Evolutionary conservation across 2,329 filamentous ascomycete genomes (phyloP), one percentile per base, ranked within the genome.

Genomic region (Penicillium sp.): DNA sequence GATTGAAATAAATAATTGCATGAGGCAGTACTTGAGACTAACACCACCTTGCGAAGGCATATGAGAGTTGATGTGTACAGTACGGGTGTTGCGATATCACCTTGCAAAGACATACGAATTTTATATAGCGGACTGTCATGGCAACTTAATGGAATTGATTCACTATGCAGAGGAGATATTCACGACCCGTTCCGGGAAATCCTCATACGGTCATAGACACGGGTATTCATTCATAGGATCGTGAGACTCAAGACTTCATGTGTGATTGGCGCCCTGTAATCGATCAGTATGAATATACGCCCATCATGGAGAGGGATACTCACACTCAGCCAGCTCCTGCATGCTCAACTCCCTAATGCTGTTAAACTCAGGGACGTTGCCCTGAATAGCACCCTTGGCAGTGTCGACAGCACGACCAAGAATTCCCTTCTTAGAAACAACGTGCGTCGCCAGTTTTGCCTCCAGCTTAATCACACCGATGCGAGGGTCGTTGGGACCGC

Each of bases 381-480:
- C 88, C 1, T 82, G 88, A 1, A 88, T 71, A 0, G 83, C 75
- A 4, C 87, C 87, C 72, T 89, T 87, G 0, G 86, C 86, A 28
- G 91, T 73, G 65, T 94, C 86, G 8, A 83, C 75, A 2, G 79
- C 77, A 18, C 82, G 76, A 5, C 82, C 78, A 11, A 93, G 47
- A 1, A 84, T 64, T 38, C 80, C 86, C 65, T 80, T 83, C 49
- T 76, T 74, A 22, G 75, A 74, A 31, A 87, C 67, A 4, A 85
- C 79, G 62, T 93, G 93, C 3, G 86, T 87, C 1, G 81, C 84
- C 1, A 86, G 85, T 56, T 77, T 76, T 13, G 84, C 78, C 73
- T 83, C 82, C 51, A 95, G 82, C 46, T 82, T 83, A 59, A 95
- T 95, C 53, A 95, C 70, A 31, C 82, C 87, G 55, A 95, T 87